Percentiles rank a stretch among this genome's conserved stretches.
Conservation (phyloP, 257 asterid species). For the Haberlea rhodopensis region DNA sequence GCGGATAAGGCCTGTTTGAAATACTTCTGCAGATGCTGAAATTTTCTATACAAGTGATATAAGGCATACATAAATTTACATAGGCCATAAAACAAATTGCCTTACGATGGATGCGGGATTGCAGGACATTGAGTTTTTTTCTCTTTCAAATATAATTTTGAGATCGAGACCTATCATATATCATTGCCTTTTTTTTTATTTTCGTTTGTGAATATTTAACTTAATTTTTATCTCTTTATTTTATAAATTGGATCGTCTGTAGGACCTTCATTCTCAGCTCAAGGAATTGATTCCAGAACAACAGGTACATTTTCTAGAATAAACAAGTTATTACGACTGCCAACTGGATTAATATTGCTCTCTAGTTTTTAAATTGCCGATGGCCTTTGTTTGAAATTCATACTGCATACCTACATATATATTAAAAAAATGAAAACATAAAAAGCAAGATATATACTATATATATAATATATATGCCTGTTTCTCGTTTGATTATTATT, state of each 20-base stretch:
- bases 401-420: background rate
- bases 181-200: background rate
- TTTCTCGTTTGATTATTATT: background rate
- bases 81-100: background rate
- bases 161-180: background rate
- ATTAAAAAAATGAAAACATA: constrained; percentile 1
- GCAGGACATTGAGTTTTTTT: background rate
- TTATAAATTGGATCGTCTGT: constrained; percentile 9
- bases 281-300: constrained; percentile 85
- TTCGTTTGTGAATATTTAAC: background rate
- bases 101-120: background rate
- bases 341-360: background rate
- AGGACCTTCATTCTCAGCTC: constrained; percentile 80
- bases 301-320: constrained; percentile 45
- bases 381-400: background rate
- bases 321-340: background rate
- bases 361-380: background rate
- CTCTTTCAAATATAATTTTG: background rate
- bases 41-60: background rate
- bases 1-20: background rate
- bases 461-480: constrained; percentile 4
- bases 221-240: too few relatives aligned
- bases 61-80: background rate
- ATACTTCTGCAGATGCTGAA: background rate
- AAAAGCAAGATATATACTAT: background rate